Percentiles rank a stretch among this genome's conserved stretches.
Conservation (phyloP, 305 asterid genomes). For the Rubia balearica region DNA sequence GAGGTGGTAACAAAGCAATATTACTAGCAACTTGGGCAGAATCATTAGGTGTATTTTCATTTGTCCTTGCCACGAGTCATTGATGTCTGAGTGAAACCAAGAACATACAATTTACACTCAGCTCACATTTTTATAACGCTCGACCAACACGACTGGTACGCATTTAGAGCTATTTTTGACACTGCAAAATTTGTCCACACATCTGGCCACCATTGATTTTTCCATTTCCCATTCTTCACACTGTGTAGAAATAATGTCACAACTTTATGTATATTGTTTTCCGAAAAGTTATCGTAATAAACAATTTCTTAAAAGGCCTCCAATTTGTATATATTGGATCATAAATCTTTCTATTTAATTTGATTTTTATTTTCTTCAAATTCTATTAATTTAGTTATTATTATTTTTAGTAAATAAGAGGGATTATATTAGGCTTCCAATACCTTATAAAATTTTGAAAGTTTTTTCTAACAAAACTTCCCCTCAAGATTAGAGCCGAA, state of each 20-base stretch:
- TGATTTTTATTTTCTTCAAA: too few species aligned
- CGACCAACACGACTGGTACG: slow-evolving; percentile 50
- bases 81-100: slow-evolving; percentile 65
- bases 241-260: slow-evolving; percentile 35
- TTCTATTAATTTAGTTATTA: too few species aligned
- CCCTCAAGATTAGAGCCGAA: too few species aligned
- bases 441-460: too few species aligned
- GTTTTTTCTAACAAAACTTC: too few species aligned
- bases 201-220: slow-evolving; percentile 60
- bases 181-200: slow-evolving; percentile 71
- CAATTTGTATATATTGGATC: too few species aligned
- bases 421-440: too few species aligned
- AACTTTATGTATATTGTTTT: slow-evolving; percentile 37
- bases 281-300: slow-evolving; percentile 43
- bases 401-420: too few species aligned
- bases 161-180: slow-evolving; percentile 63
- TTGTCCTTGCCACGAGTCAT: slow-evolving; percentile 64
- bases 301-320: too few species aligned
- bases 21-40: slow-evolving; percentile 39
- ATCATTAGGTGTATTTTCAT: slow-evolving; percentile 35
- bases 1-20: slow-evolving; percentile 38
- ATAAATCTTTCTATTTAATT: too few species aligned
- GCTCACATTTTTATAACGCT: slow-evolving; percentile 24
- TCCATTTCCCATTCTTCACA: slow-evolving; percentile 50
- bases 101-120: slow-evolving; percentile 65